These are phyloP conservation scores for Podospora conica DNA, from an alignment of 495 filamentous ascomycete species.

Conservation along the genomic window DNA sequence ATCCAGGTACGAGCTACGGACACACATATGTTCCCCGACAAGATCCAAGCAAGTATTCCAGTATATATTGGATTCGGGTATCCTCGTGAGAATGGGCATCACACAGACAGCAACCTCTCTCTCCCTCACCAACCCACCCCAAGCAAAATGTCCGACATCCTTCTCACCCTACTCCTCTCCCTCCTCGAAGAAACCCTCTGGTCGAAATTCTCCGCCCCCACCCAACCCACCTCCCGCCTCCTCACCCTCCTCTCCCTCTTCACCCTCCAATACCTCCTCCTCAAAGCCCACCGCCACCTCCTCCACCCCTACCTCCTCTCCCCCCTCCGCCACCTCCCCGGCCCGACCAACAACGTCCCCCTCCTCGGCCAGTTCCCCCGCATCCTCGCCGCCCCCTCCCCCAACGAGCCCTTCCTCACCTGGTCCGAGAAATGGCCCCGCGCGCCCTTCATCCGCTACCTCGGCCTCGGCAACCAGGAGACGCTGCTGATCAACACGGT, in stretches of 20 bases:
- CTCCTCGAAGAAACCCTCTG: too few species aligned
- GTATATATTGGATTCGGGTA: too few species aligned
- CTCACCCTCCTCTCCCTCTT: not conserved
- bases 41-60: too few species aligned
- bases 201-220: not conserved
- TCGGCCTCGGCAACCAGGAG: conserved; percentile 29
- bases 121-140: too few species aligned
- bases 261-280: not conserved
- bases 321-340: conserved; percentile 20
- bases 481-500: conserved; percentile 31
- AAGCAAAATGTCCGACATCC: not conserved
- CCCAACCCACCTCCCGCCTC: not conserved
- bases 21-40: too few species aligned
- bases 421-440: conserved; percentile 31
- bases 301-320: conserved; percentile 19
- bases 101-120: too few species aligned
- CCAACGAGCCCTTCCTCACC: conserved; percentile 3
- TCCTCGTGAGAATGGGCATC: too few species aligned
- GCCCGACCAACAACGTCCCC: conserved; percentile 14
- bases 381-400: not conserved
- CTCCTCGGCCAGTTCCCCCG: not conserved
- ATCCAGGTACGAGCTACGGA: too few species aligned
- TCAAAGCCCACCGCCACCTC: conserved; percentile 19
- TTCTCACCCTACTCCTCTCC: not conserved
- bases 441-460: conserved; percentile 34